Conservation (phyloP, 2,329 filamentous ascomycete genomes). For the Colletotrichum sp. region DNA sequence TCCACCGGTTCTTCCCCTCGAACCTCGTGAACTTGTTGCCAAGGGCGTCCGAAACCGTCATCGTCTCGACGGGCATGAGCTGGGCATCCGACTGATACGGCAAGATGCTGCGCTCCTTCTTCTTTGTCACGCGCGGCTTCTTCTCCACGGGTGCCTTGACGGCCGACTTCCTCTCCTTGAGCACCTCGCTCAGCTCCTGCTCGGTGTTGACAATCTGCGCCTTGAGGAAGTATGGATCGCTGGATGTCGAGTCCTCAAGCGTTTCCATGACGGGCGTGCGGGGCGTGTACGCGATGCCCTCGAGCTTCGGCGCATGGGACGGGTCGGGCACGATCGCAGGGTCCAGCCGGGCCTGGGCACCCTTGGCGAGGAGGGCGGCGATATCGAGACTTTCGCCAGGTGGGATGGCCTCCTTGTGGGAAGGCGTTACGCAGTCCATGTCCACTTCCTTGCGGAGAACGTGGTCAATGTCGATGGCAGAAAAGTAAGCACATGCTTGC, state of each 20-base stretch:
- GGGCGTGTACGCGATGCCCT: slow-evolving; percentile 70
- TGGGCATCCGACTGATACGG: slow-evolving; percentile 40
- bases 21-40: slow-evolving; percentile 13
- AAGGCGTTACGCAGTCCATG: slow-evolving; percentile 95
- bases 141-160: slow-evolving; percentile 28
- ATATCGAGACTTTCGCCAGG: slow-evolving; percentile 91
- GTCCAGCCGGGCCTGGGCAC: slow-evolving; percentile 72
- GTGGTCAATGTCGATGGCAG: slow-evolving; percentile 91
- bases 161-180: slow-evolving; percentile 62
- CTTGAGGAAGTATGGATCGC: slow-evolving; percentile 70
- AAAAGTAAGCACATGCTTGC: slow-evolving; percentile 94
- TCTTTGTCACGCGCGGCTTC: not conserved
- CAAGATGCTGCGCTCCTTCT: slow-evolving; percentile 28
- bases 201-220: slow-evolving; percentile 84
- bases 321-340: slow-evolving; percentile 62
- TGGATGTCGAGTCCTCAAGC: slow-evolving; percentile 55
- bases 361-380: slow-evolving; percentile 74
- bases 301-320: slow-evolving; percentile 57
- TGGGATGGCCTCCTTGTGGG: slow-evolving; percentile 77
- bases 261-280: slow-evolving; percentile 81
- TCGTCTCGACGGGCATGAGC: slow-evolving; percentile 37
- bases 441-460: slow-evolving; percentile 98
- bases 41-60: slow-evolving; percentile 40
- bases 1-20: slow-evolving; percentile 12
- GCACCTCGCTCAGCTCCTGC: slow-evolving; percentile 73